phyloP scores from a whole-genome alignment of 1,284 basidiomycete species.

The Ustilago vetiveriae region DNA sequence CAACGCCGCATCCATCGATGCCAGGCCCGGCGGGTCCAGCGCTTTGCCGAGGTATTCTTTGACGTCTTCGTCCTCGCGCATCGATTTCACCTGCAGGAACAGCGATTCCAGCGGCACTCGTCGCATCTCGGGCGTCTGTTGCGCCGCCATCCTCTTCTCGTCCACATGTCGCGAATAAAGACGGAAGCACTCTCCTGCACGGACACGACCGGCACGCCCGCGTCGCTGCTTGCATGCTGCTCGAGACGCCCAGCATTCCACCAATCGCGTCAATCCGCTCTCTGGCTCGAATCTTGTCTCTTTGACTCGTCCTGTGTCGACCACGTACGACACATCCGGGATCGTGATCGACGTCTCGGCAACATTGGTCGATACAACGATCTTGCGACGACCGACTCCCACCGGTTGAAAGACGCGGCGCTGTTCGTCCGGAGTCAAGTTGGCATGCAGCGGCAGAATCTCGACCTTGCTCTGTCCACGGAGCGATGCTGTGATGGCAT shows the following conservation, averaged over 20 bases:
- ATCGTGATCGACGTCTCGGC: conserved; percentile 94
- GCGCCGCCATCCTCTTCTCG: conserved; percentile 76
- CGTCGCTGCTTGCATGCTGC: conserved; percentile 85
- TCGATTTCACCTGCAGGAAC: conserved; percentile 83
- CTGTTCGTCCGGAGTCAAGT: conserved; percentile 86
- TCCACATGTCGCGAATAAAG: conserved; percentile 80
- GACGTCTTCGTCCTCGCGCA: conserved; percentile 81
- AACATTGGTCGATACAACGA: conserved; percentile 89
- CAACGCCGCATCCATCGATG: conserved; percentile 82
- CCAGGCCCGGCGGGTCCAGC: conserved; percentile 82
- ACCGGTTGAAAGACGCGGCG: conserved; percentile 77
- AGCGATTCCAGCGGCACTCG: conserved; percentile 88
- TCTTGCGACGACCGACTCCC: conserved; percentile 75
- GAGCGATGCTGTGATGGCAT: conserved; percentile 72
- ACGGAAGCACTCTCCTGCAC: conserved; percentile 68
- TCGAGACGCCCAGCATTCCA: conserved; percentile 81
- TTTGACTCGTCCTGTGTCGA: conserved; percentile 87
- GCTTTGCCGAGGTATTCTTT: conserved; percentile 78
- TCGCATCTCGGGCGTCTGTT: conserved; percentile 82
- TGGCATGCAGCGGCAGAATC: conserved; percentile 87
- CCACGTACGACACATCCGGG: conserved; percentile 65
- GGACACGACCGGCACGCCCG: conserved; percentile 87
- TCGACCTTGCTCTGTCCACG: conserved; percentile 70
- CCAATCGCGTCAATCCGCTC: conserved; percentile 78
- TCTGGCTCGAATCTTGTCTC: conserved; percentile 85